Evolutionary conservation across 176 grass and related monocot genomes (phyloP).

Genomic region (Oryza meridionalis): DNA sequence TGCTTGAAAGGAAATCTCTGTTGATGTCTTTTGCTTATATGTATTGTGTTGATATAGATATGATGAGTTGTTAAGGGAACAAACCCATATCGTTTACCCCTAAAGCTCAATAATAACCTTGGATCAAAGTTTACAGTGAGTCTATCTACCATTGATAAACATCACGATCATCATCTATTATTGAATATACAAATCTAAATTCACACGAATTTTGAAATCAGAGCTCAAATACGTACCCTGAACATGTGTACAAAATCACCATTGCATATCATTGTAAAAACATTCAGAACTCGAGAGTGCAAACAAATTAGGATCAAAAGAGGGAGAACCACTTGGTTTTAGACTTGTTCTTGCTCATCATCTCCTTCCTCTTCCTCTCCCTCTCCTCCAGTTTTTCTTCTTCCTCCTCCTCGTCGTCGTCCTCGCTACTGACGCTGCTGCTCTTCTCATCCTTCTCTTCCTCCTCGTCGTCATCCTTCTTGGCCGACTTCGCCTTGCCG

Average conservation of each 20-base stretch:
- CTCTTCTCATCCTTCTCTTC: slow-evolving; percentile 30
- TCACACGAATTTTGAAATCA: too few relatives aligned
- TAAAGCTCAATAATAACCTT: too few relatives aligned
- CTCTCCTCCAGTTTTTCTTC: slow-evolving; percentile 44
- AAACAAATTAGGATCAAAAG: slow-evolving; percentile 33
- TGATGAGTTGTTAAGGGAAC: too few relatives aligned
- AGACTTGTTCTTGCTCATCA: slow-evolving; percentile 42
- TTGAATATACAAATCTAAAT: too few relatives aligned
- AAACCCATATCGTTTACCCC: too few relatives aligned
- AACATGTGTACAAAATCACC: not conserved
- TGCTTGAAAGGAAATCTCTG: too few relatives aligned
- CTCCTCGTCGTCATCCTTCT: not conserved
- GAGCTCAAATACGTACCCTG: too few relatives aligned
- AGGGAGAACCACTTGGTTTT: slow-evolving; percentile 66
- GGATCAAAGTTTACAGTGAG: too few relatives aligned
- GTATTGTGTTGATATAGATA: too few relatives aligned
- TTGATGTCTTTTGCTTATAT: too few relatives aligned
- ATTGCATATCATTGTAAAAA: not conserved
- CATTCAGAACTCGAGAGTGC: not conserved
- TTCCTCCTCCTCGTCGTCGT: slow-evolving; percentile 29
- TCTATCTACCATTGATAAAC: too few relatives aligned
- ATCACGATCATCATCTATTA: too few relatives aligned
- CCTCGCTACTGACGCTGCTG: slow-evolving; percentile 40
- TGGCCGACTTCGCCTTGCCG: not conserved
- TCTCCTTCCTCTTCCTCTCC: slow-evolving; percentile 32